Evolutionary conservation across 768 basidiomycete species (phyloP), one percentile per base, ranked within the genome.

Genomic region (Strobilomyces echinocephalus): DNA sequence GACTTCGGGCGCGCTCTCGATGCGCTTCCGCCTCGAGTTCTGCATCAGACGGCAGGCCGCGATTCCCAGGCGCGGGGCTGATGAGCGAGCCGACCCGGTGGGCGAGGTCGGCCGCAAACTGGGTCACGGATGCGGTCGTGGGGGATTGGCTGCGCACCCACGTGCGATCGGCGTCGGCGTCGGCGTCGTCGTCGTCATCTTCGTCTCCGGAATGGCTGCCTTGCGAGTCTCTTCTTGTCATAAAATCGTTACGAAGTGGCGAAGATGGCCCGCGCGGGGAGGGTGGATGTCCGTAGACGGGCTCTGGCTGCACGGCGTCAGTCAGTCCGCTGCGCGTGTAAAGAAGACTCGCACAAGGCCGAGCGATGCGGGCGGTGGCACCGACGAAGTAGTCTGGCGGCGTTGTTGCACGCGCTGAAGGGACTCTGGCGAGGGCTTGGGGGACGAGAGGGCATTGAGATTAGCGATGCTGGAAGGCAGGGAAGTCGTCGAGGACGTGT

Each of bases 11-110:
- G 41, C 90, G 80, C 65, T 91, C 89, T 26, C 82, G 73, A 54
- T 85, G 80, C 9, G 88, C 89, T 56, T 91, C 86, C 3, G 87
- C 88, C 69, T 91, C 90, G 9, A 93, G 70, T 64, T 93, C 87
- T 1, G 85, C 87, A 63, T 91, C 88, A 2, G 84, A 80, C 2
- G 80, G 87, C 20, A 79, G 70, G 8, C 74, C 71, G 40, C 75
- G 75, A 15, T 72, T 72, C 5, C 61, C 62, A 7, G 76, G 70
- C 4, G 80, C 77, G 42, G 76, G 77, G 39, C 75, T 79, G 52
- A 91, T 80, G 52, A 90, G 74, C 16, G 79, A 79, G 39, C 82
- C 82, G n/a, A 91, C 82, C 36, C 84, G 80, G 56, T 88, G 85
- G 7, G 87, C 87, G 52, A 91, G 77, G 68, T 77, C 86, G 15